A percentile compares a stretch with the other conserved stretches of the same genome.
phyloP scores from a whole-genome alignment of 257 asterid species.

The Craterostigma plantagineum region DNA sequence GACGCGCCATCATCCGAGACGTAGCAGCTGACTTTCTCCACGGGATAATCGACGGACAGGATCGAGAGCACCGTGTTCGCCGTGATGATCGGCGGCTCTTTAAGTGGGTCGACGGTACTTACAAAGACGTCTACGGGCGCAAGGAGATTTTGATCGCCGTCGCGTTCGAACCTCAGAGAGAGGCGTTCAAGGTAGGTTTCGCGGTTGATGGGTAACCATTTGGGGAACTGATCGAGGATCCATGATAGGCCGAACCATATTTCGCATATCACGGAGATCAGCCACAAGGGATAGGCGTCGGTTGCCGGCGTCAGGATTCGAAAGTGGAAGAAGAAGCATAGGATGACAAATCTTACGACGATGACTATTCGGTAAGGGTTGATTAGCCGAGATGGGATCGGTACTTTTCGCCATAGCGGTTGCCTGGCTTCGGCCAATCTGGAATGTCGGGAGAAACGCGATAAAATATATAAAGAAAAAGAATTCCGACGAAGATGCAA shows the following conservation, averaged over 20 bases:
- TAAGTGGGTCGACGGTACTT: slow-evolving; percentile 64
- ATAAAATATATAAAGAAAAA: not conserved
- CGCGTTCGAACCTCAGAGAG: slow-evolving; percentile 54
- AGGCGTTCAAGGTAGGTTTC: slow-evolving; percentile 78
- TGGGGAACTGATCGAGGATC: slow-evolving; percentile 86
- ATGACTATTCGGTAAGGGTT: slow-evolving; percentile 72
- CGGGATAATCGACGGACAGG: slow-evolving; percentile 63
- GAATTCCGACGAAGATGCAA: too few species aligned
- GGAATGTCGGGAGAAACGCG: slow-evolving; percentile 9
- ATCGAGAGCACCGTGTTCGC: slow-evolving; percentile 72
- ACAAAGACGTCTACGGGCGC: slow-evolving; percentile 57
- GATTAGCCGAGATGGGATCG: slow-evolving; percentile 55
- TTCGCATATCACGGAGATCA: slow-evolving; percentile 73
- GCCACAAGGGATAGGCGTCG: slow-evolving; percentile 68
- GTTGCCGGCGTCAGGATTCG: slow-evolving; percentile 54
- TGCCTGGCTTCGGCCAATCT: slow-evolving; percentile 79
- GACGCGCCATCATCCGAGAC: slow-evolving; percentile 87
- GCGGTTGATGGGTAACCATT: slow-evolving; percentile 64
- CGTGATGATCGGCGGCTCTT: slow-evolving; percentile 77
- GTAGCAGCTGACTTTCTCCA: slow-evolving; percentile 63
- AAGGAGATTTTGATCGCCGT: slow-evolving; percentile 36
- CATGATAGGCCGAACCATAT: slow-evolving; percentile 81
- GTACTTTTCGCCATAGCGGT: slow-evolving; percentile 80
- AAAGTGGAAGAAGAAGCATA: slow-evolving; percentile 60
- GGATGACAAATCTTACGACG: slow-evolving; percentile 39